Base-by-base conservation (phyloP, 139 green algal species). In the Chlamydomonas sphaeroides region DNA sequence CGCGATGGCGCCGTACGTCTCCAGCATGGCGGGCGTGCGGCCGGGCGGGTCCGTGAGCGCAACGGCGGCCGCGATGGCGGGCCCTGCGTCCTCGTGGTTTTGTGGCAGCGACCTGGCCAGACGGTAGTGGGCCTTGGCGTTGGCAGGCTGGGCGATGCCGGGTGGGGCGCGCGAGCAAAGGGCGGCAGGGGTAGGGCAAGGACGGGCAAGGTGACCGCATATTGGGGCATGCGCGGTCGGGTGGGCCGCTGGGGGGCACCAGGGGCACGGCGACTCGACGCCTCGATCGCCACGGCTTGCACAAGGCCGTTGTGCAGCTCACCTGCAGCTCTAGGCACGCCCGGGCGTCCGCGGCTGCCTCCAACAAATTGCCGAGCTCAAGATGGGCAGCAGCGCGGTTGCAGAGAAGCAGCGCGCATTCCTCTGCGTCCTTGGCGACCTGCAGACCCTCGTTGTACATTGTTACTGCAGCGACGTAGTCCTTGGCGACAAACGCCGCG, bases 331-430 rank as follows among this genome's bases (percentile, higher is more conserved):
- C n/a, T 8, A 87, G 39, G 51, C 72, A 79, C 26, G 72, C 82
- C 8, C 51, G 56, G 51, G 59, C 68, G 39, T 87, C 82, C 0
- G 72, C 72, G 5, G 41, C 82, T 25, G 82, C 82, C 28, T 49
- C 63, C 5, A n/a, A 51, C 53, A 21, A 0, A 7, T 82, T 23
- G 11, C 48, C 62, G 3, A 81, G 48, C 39, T 48, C 48, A 28
- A 82, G 53, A 38, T 53, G 26, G 71, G 62, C 69, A 6, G 81
- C 80, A 4, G 69, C 70, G 11, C 68, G 74, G 69, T 86, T 86
- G 45, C 42, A 73, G 32, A 86, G 61, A 4, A 86, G 68, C 39
- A 62, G 18, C 5, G 41, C 42, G 48, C n/a, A 42, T 25, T 79
- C 71, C 3, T 67, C 28, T 15, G 39, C 23, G 25, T 56, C 11